A percentile compares a stretch with the other conserved stretches of the same genome.
Conservation (phyloP, 495 filamentous ascomycete genomes). For the Pseudotulostoma volvatum region DNA sequence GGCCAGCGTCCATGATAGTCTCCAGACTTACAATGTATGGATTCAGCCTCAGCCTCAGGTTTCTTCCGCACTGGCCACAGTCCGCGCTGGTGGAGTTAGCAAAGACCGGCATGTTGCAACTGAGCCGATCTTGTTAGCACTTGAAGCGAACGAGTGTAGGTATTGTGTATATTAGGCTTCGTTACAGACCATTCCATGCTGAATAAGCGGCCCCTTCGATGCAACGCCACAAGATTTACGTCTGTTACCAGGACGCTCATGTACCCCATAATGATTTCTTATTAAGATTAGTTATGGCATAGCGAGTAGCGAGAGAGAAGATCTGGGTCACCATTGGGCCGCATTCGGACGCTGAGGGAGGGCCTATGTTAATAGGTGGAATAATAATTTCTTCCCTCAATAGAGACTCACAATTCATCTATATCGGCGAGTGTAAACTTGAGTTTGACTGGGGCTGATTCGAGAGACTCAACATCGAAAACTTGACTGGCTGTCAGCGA, state of each 20-base stretch:
- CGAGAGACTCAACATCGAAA: conserved; percentile 35
- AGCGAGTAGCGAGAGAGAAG: not conserved
- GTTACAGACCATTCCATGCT: conserved; percentile 37
- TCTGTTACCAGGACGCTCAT: conserved; percentile 40
- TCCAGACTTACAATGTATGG: conserved; percentile 20
- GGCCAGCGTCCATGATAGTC: too few relatives aligned
- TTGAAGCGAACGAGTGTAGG: too few relatives aligned
- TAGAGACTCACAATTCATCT: conserved; percentile 34
- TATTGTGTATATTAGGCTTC: not conserved
- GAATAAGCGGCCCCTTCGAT: conserved; percentile 33
- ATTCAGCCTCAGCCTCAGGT: conserved; percentile 32
- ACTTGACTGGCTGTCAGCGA: too few relatives aligned
- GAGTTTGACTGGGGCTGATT: conserved; percentile 25
- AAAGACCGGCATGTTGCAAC: conserved; percentile 41
- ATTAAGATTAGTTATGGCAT: not conserved
- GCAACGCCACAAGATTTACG: conserved; percentile 30
- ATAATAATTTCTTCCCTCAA: too few relatives aligned
- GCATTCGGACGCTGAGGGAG: not conserved
- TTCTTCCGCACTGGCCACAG: conserved; percentile 37
- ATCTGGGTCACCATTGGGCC: not conserved
- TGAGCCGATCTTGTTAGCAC: too few relatives aligned
- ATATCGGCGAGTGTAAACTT: conserved; percentile 43
- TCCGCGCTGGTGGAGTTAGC: conserved; percentile 27
- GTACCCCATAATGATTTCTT: conserved; percentile 37
- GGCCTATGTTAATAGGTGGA: not conserved